Evolutionary conservation across 495 filamentous ascomycete genomes (phyloP), one percentile per base, ranked within the genome.

Genomic region (Talaromyces thailandensis): DNA sequence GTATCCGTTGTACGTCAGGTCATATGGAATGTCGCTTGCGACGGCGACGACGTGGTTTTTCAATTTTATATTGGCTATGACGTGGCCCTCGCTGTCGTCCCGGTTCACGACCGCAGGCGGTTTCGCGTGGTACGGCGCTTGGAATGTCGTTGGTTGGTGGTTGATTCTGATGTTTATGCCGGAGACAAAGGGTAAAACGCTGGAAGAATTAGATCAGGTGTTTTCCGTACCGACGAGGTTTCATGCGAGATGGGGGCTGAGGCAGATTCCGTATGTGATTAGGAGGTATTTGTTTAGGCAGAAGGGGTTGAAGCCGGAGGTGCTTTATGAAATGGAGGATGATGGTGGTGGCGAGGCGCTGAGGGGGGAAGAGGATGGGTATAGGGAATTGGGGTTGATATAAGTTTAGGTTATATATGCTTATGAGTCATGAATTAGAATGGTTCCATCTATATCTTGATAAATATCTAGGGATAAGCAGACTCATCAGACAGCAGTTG

Each of bases 1-100:
- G 12, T 90, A 88, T 68, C 90, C 90, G 2, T 72, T 93, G 1
- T 88, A 90, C 64, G 81, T 90, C n/a, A 84, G 89, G 3, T 79
- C 84, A 0, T 78, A 87, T 32, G 87, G 87, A 6, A 90, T 90
- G 87, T 78, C 78, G 0, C 72, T 84, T 2, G 87, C 85, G 0
- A 89, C 87, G 0, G 84, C 87, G 0, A 90, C 85, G 1, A 86
- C 82, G 1, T 88, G 86, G 84, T 82, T 85, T 73, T 74, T 73
- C 63, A 74, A 74, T 59, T 73, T 73, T 52, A 40, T 71, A 6
- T 63, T 74, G 0, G 72, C 78, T 29, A 80, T 86, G 60, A 85
- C 85, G 0, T 87, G 89, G 69, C 88, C 88, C 0, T 76, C 80
- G 16, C 74, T 89, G 67, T 76, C 86, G 12, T 70, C 73, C 24